Percentiles rank a stretch among this genome's conserved stretches.
Conservation (phyloP, 1,284 basidiomycete species). For the Rhodotorula sp. region DNA sequence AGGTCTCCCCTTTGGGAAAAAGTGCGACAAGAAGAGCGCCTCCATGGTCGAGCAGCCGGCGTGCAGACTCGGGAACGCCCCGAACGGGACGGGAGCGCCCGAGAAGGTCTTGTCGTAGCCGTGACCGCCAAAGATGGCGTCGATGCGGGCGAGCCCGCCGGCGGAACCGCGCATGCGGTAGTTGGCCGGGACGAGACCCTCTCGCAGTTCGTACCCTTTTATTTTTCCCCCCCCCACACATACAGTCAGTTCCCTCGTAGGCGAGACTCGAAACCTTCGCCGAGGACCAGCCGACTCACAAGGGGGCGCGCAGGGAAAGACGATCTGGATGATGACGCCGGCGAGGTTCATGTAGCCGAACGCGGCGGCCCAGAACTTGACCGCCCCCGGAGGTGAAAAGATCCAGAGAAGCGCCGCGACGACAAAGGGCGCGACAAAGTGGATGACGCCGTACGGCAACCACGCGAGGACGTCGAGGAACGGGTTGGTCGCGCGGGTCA, state of each 20-base stretch:
- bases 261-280: background rate
- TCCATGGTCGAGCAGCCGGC: conserved; percentile 87
- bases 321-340: conserved; percentile 84
- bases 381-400: conserved; percentile 67
- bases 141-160: conserved; percentile 88
- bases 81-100: conserved; percentile 88
- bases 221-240: background rate
- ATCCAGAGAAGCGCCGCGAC: conserved; percentile 74
- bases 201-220: conserved; percentile 93
- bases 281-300: conserved; percentile 50
- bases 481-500: conserved; percentile 89
- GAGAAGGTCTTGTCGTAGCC: conserved; percentile 84
- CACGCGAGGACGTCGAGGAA: conserved; percentile 89
- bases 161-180: conserved; percentile 89
- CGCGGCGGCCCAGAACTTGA: conserved; percentile 81
- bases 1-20: conserved; percentile 65
- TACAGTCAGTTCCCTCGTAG: background rate
- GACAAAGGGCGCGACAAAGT: conserved; percentile 80
- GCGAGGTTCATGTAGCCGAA: conserved; percentile 93
- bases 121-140: conserved; percentile 73
- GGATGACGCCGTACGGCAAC: conserved; percentile 91
- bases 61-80: conserved; percentile 93
- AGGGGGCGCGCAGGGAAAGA: conserved; percentile 89
- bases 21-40: conserved; percentile 89
- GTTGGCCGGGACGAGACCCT: conserved; percentile 90